Base-by-base conservation (phyloP, 345 rosid genomes). In the Bruguiera gymnorhiza region DNA sequence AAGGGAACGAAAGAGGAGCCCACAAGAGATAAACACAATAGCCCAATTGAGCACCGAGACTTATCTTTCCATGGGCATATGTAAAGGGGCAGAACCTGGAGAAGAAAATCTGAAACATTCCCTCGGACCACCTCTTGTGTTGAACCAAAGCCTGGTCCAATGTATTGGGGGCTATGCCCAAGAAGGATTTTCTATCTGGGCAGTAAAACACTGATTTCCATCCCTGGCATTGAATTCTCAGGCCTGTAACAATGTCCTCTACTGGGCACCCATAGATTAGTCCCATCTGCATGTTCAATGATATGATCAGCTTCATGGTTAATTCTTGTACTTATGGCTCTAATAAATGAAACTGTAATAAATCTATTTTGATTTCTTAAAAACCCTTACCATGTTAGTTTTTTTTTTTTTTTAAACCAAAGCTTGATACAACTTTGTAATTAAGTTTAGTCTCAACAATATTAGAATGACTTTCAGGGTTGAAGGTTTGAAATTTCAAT, bases 51-150 rank as follows among this genome's bases (percentile, higher is more conserved):
- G 78, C 74, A 4, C 70, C 78, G 3, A 78, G 3, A 23, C 46
- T 72, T 19, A 78, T 60, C 76, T 71, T 73, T 1, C 78, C 82
- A 64, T 61, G 70, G 11, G 81, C 83, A 63, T 65, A 71, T 4
- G 55, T 58, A 31, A 81, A 77, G 31, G 86, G 86, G 59, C 82
- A 76, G 13, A 76, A 81, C 37, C 73, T 79, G 15, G 86, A 78
- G 9, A 81, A 29, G 67, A 81, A 79, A 27, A 79, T 77, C 73
- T 85, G 85, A 72, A 81, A 75, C 69, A 76, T 0, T 8, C 86
- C 89, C 27, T 83, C 81, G 1, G 70, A 59, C 89, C 89, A 83
- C 43, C 89, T 76, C 46, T 61, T 79, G 65, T 21, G 30, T 50
- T 85, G 86, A 31, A 73, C 43, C 23, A 85, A 75, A 23, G 63